Evolutionary conservation across 441 rosid species (phyloP), one percentile per base, ranked within the genome.

Genomic region (Corymbia calophylla): DNA sequence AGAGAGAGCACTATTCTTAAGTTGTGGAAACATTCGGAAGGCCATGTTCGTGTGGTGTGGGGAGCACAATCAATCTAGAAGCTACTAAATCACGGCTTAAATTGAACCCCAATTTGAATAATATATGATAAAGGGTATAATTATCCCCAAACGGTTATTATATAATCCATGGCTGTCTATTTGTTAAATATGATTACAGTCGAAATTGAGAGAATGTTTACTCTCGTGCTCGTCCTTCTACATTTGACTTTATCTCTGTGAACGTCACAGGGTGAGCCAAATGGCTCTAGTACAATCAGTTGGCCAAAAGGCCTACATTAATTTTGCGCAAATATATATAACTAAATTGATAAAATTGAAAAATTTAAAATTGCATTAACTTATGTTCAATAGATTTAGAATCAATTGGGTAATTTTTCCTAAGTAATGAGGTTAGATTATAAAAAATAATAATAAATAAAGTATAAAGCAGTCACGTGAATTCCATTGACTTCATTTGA

Each of bases 101-200:
- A 9, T 68, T 32, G 80, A 17, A 44, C 77, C 32, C 25, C 35
- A 68, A 17, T 68, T 18, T 68, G 12, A n/a, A 68, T 68, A 17
- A 32, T 68, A 16, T 31, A 17, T 16, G 25, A 17, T 68, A 8
- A 17, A 68, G 44, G 44, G 25, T 17, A 31, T 9, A 0, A 17
- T 68, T 32, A 2, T 9, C 23, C 25, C 32, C 25, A 8, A 8
- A 17, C 0, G 2, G 2, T 68, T 68, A 31, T 1, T 32, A 31
- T n/a, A 16, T 31, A 17, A 32, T 68, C 25, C 0, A 6, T 2
- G 7, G 47, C 32, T 68, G 9, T 31, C 18, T 18, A 31, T 0
- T 7, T 68, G 23, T 68, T 32, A 32, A 17, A 5, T 68, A 31
- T 31, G 32, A 0, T 0, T 7, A 0, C 8, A 14, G 0, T 0